Evolutionary conservation across 2,329 filamentous ascomycete species (phyloP).

Genomic region (Cladosporium colombiae): DNA sequence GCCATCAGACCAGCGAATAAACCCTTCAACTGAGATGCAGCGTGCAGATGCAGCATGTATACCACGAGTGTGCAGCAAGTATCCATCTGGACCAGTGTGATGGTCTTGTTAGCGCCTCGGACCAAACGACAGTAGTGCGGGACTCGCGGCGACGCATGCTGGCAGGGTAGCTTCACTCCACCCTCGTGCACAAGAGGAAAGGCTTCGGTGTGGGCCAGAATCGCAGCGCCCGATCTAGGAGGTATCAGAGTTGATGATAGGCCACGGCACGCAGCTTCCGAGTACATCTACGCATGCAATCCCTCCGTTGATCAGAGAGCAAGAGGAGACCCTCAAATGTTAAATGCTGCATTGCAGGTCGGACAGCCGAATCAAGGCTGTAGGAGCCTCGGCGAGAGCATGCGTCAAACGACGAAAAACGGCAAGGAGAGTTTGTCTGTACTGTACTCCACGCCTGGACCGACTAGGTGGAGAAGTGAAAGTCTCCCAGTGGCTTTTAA

Average conservation of each 20-base stretch:
- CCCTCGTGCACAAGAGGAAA: not conserved
- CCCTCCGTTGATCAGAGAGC: not conserved
- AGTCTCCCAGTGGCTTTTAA: not conserved
- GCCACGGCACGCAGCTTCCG: not conserved
- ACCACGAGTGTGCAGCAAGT: not conserved
- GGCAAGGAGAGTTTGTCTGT: not conserved
- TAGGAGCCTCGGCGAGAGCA: not conserved
- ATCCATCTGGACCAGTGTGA: constrained; percentile 4
- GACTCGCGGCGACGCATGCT: constrained; percentile 1
- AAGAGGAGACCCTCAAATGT: not conserved
- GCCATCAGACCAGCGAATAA: not conserved
- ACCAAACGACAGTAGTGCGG: constrained; percentile 2
- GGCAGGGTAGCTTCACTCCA: constrained; percentile 4
- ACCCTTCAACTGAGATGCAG: not conserved
- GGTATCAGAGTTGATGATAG: not conserved
- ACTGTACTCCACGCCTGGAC: constrained; percentile 2
- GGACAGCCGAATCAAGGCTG: not conserved
- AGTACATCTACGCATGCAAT: not conserved
- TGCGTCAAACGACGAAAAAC: not conserved
- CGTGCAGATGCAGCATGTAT: not conserved
- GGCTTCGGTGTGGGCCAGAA: not conserved
- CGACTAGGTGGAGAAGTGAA: not conserved
- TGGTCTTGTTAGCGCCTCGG: constrained; percentile 6
- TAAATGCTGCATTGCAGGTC: not conserved
- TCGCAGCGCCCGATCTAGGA: not conserved